Percentiles rank a stretch among this genome's conserved stretches.
Evolutionary conservation across 2,329 filamentous ascomycete species (phyloP).

Genomic region (Colletotrichum chrysophilum): DNA sequence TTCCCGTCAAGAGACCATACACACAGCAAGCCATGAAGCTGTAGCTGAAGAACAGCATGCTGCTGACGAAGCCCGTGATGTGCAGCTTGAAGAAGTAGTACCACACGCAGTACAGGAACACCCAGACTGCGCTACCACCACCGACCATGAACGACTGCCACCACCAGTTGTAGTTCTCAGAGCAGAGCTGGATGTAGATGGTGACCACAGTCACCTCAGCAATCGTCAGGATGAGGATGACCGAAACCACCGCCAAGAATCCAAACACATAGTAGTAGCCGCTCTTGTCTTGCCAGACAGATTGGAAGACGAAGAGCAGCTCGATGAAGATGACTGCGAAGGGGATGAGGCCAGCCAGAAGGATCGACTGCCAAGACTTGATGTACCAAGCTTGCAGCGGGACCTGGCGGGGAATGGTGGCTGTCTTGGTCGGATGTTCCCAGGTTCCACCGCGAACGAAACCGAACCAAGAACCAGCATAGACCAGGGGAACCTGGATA

Average conservation of each 20-base stretch:
- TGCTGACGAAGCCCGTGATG: conserved; percentile 80
- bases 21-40: conserved; percentile 81
- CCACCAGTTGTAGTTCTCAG: conserved; percentile 92
- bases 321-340: conserved; percentile 91
- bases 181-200: conserved; percentile 82
- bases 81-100: conserved; percentile 84
- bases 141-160: conserved; percentile 88
- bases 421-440: conserved; percentile 84
- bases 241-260: conserved; percentile 76
- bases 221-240: conserved; percentile 77
- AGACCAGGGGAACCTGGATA: conserved; percentile 85
- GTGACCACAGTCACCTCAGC: conserved; percentile 84
- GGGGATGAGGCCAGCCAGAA: conserved; percentile 79
- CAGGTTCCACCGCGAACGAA: conserved; percentile 71
- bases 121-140: conserved; percentile 77
- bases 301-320: conserved; percentile 85
- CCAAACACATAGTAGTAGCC: conserved; percentile 94
- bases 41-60: conserved; percentile 85
- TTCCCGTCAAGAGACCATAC: conserved; percentile 82
- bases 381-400: conserved; percentile 80
- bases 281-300: conserved; percentile 87
- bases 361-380: conserved; percentile 63
- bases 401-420: conserved; percentile 72
- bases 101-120: conserved; percentile 83
- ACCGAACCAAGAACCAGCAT: conserved; percentile 79